These are phyloP conservation scores for Limnanthes douglasii DNA, from an alignment of 345 rosid species.

Conservation along the genomic window DNA sequence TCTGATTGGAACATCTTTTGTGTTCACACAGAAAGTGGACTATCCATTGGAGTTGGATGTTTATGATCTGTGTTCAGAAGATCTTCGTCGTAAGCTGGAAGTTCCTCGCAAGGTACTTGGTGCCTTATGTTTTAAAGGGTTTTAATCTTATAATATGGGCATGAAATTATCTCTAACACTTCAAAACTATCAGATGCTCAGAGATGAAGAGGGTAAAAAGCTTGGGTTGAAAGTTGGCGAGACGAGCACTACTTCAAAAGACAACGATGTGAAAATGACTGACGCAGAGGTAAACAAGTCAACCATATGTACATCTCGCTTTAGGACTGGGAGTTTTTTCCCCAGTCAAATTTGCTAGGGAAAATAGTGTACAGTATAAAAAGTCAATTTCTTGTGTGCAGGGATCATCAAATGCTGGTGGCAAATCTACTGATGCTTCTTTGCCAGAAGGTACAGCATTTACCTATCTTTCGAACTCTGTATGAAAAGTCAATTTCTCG, in stretches of 20 bases:
- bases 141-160: not conserved
- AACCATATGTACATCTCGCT: too few species aligned
- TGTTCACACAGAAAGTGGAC: slow-evolving; percentile 78
- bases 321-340: too few species aligned
- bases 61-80: slow-evolving; percentile 82
- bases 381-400: slow-evolving; percentile 12
- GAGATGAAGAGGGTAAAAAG: slow-evolving; percentile 84
- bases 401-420: slow-evolving; percentile 52
- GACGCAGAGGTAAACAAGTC: slow-evolving; percentile 51
- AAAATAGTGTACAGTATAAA: not conserved
- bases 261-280: slow-evolving; percentile 53
- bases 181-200: slow-evolving; percentile 32
- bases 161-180: not conserved
- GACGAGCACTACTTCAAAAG: slow-evolving; percentile 41
- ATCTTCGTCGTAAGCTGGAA: slow-evolving; percentile 55
- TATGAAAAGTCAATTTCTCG: too few species aligned
- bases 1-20: slow-evolving; percentile 4
- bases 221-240: slow-evolving; percentile 48
- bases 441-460: slow-evolving; percentile 40
- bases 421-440: slow-evolving; percentile 41
- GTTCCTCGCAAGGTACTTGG: slow-evolving; percentile 74
- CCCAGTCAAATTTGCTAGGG: too few species aligned
- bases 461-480: too few species aligned
- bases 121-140: slow-evolving; percentile 4
- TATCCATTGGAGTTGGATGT: slow-evolving; percentile 90